Evolutionary conservation across 306 rosid species (phyloP).

Genomic region (Abrus precatorius): DNA sequence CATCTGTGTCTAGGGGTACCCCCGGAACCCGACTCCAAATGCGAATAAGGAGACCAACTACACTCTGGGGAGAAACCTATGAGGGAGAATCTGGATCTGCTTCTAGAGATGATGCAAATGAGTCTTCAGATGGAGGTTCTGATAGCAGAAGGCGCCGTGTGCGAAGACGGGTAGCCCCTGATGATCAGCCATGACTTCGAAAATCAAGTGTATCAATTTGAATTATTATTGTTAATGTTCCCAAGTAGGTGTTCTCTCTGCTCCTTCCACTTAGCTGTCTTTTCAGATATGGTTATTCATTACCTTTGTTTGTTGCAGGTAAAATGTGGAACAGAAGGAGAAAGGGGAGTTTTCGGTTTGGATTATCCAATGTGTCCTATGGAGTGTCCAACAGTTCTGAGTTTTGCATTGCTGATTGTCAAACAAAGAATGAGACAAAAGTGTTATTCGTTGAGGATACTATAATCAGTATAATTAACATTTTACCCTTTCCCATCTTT

Average conservation of each 20-base stretch:
- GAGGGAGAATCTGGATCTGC: constrained; percentile 87
- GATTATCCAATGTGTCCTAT: constrained; percentile 44
- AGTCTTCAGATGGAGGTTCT: constrained; percentile 86
- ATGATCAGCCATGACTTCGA: constrained; percentile 65
- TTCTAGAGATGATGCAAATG: constrained; percentile 78
- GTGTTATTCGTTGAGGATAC: constrained; percentile 50
- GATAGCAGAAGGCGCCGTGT: constrained; percentile 69
- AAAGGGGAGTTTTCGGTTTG: constrained; percentile 45
- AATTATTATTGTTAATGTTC: constrained; percentile 46
- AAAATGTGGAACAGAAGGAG: constrained; percentile 48
- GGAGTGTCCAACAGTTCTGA: constrained; percentile 50
- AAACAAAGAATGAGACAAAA: constrained; percentile 44
- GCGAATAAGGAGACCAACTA: constrained; percentile 77
- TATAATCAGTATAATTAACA: constrained; percentile 49
- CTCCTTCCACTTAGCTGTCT: constrained; percentile 14
- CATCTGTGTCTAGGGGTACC: constrained; percentile 72
- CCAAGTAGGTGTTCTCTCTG: constrained; percentile 52
- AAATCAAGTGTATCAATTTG: constrained; percentile 39
- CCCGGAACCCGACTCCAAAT: constrained; percentile 79
- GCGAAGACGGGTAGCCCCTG: constrained; percentile 73
- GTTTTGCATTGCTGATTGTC: constrained; percentile 43
- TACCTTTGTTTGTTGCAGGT: constrained; percentile 50
- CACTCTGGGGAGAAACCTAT: constrained; percentile 86
- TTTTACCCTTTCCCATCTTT: constrained; percentile 32
- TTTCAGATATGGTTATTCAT: constrained; percentile 38